Base-by-base conservation (phyloP, 75 land plant species). In the Sequoiadendron giganteum region DNA sequence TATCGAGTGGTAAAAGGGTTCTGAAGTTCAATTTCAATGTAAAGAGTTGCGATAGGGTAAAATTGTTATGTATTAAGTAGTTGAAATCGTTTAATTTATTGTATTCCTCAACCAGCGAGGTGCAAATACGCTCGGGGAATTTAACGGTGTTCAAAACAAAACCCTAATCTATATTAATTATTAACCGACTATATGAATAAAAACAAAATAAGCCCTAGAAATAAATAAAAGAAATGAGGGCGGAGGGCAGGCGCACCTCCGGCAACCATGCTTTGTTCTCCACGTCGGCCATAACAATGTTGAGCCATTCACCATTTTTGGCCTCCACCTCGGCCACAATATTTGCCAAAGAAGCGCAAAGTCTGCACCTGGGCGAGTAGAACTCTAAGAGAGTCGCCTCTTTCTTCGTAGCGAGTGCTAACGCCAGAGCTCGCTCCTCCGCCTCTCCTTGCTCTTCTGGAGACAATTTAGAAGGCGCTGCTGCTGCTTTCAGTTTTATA, bases 181-280 rank as follows among this genome's bases (percentile, higher is more conserved):
- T 48, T 10, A 48, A 10, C 10, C 0, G 2, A 52, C 55, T 13
- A 52, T 52, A 14, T 3, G 55, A 52, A 52, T 15, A 14, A 52
- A 52, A 49, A 13, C 55, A 52, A 52, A 52, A 68, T 68, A 68
- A 68, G 30, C 72, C 72, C 72, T 68, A 34, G 13, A 79, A 38
- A 38, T 36, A 16, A 28, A 52, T 49, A 13, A 49, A 52, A 52
- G 42, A 48, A 52, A 52, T 13, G 14, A 0, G 34, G 4, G 49
- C 49, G 87, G 25, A 56, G 40, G 15, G 47, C 32, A 72, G 36
- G 21, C 1, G 47, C 84, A 97, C 99, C 99, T 98, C 99, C n/a
- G 99, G 99, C 34, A 98, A 91, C 99, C 99, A 98, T 78, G 88
- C 90, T 72, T 93, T 93, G 82, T 98, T 97, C 91, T 97, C 99